Base-by-base conservation (phyloP, 169 alveolate genomes). In the Cryptosporidium xiaoi region DNA sequence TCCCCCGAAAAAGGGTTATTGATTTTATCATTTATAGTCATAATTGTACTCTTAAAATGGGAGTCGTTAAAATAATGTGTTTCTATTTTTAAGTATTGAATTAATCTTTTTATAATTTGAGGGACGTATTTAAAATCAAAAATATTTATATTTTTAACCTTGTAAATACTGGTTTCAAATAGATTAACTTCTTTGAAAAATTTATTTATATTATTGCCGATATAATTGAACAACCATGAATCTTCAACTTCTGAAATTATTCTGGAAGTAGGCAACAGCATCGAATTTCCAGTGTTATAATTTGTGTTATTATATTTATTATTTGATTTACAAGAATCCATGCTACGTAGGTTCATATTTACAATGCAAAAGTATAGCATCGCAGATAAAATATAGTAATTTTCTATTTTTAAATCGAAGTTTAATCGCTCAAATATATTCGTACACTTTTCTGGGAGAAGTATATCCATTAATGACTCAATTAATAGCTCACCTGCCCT, bases 181-280 rank as follows among this genome's bases (percentile, higher is more conserved):
- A 7, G 4, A 20, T 20, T 53, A n/a, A 3, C 64, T n/a, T 53
- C 29, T 53, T 53, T 4, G 12, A 53, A 53, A 53, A 8, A 62
- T 13, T 18, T 33, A 31, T 20, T 16, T 66, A 15, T 10, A 31
- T 15, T 16, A 40, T 16, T 15, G 18, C 4, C 8, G n/a, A n/a
- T 27, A 0, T 71, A 51, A 16, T 36, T 29, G 31, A 18, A 27
- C 18, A 71, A 20, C 69, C 67, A 53, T 10, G 68, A 53, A 71
- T 53, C 31, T 15, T 55, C 68, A 56, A 71, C 56, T 71, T 71
- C 69, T 15, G 84, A 56, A 55, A 71, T 24, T 15, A 62, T 18
- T 44, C 68, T 55, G 3, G 84, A 71, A 71, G 20, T 71, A 27
- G 67, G 84, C 6, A 71, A 27, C 46, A 71, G n/a, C 4, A 58